Evolutionary conservation across 2,329 filamentous ascomycete species (phyloP).

Genomic region (Trichophyton benhamiae): DNA sequence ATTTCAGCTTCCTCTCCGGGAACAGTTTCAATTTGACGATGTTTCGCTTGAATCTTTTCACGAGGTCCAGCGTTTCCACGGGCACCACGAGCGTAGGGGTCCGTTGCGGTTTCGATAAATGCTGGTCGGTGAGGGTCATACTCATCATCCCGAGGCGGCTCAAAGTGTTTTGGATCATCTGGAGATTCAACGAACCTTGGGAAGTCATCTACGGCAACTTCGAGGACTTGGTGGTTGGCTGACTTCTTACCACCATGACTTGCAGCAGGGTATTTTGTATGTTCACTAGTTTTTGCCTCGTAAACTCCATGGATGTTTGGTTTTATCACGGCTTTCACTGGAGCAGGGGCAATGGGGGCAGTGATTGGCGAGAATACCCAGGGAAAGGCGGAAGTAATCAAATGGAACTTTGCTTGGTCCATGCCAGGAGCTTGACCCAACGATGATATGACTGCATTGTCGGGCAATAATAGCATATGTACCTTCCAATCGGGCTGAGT

Average conservation of each 20-base stretch:
- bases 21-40: neutral
- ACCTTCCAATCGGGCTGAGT: constrained; percentile 43
- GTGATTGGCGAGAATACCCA: constrained; percentile 23
- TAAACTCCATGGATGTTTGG: neutral
- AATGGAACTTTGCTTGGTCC: constrained; percentile 43
- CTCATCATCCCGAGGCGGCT: constrained; percentile 34
- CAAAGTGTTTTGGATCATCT: constrained; percentile 15
- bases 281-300: constrained; percentile 1
- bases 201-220: constrained; percentile 16
- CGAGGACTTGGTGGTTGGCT: constrained; percentile 7
- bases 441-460: constrained; percentile 21
- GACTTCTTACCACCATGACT: constrained; percentile 2
- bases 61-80: neutral
- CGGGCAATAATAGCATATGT: constrained; percentile 50
- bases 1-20: neutral
- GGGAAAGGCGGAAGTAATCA: constrained; percentile 42
- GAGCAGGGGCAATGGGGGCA: neutral
- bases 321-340: neutral
- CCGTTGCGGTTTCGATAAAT: constrained; percentile 15
- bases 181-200: constrained; percentile 16
- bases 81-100: constrained; percentile 6
- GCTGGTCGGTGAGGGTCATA: constrained; percentile 37
- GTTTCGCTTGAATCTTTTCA: neutral
- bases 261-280: neutral
- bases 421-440: constrained; percentile 43